Base-by-base conservation (phyloP, 306 rosid genomes). In the Cucurbita argyrosperma region DNA sequence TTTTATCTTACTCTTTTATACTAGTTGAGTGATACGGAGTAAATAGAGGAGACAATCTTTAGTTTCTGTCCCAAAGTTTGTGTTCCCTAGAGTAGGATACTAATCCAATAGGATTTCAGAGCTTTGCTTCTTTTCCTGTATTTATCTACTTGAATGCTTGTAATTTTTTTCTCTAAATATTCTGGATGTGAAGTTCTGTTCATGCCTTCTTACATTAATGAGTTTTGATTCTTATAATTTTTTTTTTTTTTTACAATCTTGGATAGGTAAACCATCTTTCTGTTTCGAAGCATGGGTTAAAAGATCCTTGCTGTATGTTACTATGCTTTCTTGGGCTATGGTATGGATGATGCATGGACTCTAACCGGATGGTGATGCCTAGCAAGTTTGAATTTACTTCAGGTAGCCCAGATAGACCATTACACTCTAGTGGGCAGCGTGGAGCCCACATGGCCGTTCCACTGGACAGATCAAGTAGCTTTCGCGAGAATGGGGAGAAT, bases 321-420 rank as follows among this genome's bases (percentile, higher is more conserved):
- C 78, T 77, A 76, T 85, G 75, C 85, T 82, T 78, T 83, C 74
- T 77, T 82, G 85, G 85, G 77, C 80, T 79, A 76, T 86, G 77
- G 70, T 77, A 80, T 82, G 79, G 84, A 78, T 79, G 74, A 84
- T 81, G 87, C 82, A 79, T 71, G 82, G 85, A 74, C 80, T 88
- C 80, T 89, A 85, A 86, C 83, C 83, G 87, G 83, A 91, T 94
- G 99, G 88, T 96, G 76, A 86, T 92, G 71, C 83, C 98, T 82
- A 83, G 91, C 87, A 94, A 94, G 87, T 89, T 89, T 83, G 97
- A 88, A 79, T 80, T 88, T 82, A 84, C 98, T 65, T 89, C 97
- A 80, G 77, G 83, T 87, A 90, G 96, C 88, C 95, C 96, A 6
- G 97, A 94, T 72, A 88, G 96, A 83, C 92, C 92, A 61, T 75